These are phyloP conservation scores for Speleostelium caveatum DNA, from an alignment of 78 protist genomes.

Conservation along the genomic window DNA sequence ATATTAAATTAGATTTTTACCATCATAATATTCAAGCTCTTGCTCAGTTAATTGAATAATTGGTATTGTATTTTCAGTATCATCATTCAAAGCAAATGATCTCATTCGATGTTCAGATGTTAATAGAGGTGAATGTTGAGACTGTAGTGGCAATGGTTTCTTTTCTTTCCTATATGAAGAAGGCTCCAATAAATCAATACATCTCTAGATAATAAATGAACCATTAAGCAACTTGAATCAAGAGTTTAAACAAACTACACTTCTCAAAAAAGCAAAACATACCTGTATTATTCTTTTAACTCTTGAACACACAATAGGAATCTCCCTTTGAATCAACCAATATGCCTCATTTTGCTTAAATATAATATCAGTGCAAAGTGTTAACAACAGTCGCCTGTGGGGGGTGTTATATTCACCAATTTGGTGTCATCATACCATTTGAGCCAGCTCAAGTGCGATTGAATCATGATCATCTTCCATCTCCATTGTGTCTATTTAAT, in stretches of 20 bases:
- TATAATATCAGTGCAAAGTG: not conserved
- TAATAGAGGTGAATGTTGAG: no score
- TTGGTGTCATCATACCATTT: constrained; percentile 2
- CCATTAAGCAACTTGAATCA: no score
- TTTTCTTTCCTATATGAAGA: not conserved
- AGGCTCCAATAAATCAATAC: constrained; percentile 63
- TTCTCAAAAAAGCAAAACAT: not conserved
- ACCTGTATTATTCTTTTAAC: constrained; percentile 60
- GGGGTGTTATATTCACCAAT: not conserved
- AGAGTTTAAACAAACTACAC: no score
- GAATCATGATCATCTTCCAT: constrained; percentile 26
- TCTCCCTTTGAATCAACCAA: constrained; percentile 70
- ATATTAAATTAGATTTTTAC: no score
- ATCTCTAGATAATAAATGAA: constrained; percentile 1
- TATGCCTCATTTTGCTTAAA: constrained; percentile 44
- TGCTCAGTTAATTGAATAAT: not conserved
- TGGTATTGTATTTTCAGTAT: not conserved
- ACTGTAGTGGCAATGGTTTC: no score
- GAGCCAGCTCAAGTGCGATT: constrained; percentile 2
- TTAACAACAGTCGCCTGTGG: not conserved
- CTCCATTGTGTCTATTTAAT: not conserved
- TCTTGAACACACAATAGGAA: constrained; percentile 61
- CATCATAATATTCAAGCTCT: not conserved
- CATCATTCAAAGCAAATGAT: no score
- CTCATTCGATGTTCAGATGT: no score